phyloP scores from a whole-genome alignment of 2,329 filamentous ascomycete genomes.

The Orbilia ellipsospora region DNA sequence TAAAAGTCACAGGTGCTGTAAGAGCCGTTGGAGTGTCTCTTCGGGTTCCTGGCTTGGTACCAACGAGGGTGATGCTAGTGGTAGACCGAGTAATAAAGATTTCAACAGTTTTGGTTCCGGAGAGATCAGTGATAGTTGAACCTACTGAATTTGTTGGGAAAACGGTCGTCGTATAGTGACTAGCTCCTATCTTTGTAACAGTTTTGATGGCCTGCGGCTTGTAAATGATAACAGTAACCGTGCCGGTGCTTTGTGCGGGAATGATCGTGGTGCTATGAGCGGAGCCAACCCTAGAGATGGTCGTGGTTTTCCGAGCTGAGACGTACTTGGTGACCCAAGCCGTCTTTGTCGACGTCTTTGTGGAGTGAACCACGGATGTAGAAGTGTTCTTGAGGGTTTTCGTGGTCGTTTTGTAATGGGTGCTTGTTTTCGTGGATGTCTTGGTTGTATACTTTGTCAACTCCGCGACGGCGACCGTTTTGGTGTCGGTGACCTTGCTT shows the following conservation, averaged over 20 bases:
- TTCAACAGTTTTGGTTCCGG: slow-evolving; percentile 17
- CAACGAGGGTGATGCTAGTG: not conserved
- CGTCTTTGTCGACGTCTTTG: slow-evolving; percentile 7
- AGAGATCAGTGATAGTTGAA: slow-evolving; percentile 20
- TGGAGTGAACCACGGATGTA: slow-evolving; percentile 1
- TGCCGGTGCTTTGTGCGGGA: not conserved
- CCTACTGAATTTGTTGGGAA: slow-evolving; percentile 8
- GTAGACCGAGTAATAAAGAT: not conserved
- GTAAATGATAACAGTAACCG: slow-evolving; percentile 10
- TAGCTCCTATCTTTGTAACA: slow-evolving; percentile 3
- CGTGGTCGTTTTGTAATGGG: slow-evolving; percentile 16
- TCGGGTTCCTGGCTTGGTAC: not conserved
- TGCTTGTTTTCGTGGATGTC: slow-evolving; percentile 11
- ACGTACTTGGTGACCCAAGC: slow-evolving; percentile 16
- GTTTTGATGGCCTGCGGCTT: not conserved
- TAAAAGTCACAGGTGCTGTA: not conserved
- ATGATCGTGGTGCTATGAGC: slow-evolving; percentile 1
- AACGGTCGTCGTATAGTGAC: not conserved
- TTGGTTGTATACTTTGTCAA: slow-evolving; percentile 15
- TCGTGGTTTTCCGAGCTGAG: slow-evolving; percentile 5
- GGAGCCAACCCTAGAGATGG: not conserved
- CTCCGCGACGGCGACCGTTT: slow-evolving; percentile 1
- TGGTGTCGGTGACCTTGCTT: slow-evolving; percentile 4
- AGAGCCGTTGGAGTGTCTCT: not conserved
- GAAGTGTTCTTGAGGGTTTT: slow-evolving; percentile 12